Base-by-base conservation (phyloP, 2,329 filamentous ascomycete species). In the Myriosclerotinia duriaeana region DNA sequence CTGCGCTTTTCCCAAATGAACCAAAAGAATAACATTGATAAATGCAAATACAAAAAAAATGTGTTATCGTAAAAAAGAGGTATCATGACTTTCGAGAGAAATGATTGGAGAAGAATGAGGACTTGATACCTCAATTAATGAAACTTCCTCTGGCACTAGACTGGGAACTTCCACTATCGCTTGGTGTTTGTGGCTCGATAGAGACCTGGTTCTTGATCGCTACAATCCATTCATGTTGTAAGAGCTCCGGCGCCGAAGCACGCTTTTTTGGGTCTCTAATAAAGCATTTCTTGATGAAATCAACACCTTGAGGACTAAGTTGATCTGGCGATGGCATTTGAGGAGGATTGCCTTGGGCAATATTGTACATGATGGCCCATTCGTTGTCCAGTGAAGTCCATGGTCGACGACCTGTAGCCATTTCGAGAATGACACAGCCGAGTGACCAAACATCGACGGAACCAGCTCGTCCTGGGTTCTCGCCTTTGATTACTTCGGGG, bases 281-380 rank as follows among this genome's bases (percentile, higher is more conserved):
- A 75, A 99, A 98, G 81, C 94, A 98, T 71, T 86, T 87, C 73
- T 86, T 87, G 71, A 99, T 78, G 75, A 99, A 98, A 76, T 98
- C 93, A 70, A 97, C 88, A 30, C 95, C 95, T 66, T 87, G 79
- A 0, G 89, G 85, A 74, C 91, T 95, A 70, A 99, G 85, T 78
- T 98, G 94, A 63, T 98, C 94, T 0, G 82, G 77, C 0, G 86
- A 84, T 1, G 95, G 95, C 66, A 97, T 83, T 76, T 92, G 89
- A 7, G 95, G 95, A 59, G 93, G 91, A 74, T 97, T 96, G 71
- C 95, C 95, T 77, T 97, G 94, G 1, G 95, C 95, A 75, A 99
- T 99, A 81, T 98, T 98, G 84, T 97, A 99, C 95, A 99, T 99
- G 80, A 99, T 98, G 53, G 95, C 95, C 93, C 93, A 99, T 78